Evolutionary conservation across 352 stramenopile species (phyloP).

Genomic region (Pythium graminicola): DNA sequence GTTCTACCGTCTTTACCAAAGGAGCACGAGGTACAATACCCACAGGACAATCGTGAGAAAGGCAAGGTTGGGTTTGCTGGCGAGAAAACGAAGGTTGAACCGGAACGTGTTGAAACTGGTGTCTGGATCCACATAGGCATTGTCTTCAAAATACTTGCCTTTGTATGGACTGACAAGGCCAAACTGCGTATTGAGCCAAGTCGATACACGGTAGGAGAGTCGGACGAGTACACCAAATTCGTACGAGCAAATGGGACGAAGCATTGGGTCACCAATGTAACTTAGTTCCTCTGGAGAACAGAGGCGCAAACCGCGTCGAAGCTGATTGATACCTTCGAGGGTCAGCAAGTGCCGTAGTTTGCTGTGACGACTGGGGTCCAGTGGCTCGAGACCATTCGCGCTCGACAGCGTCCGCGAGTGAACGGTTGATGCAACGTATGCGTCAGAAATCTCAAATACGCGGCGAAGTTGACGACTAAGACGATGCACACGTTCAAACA

Average conservation of each 20-base stretch:
- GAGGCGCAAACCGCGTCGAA: conserved; percentile 60
- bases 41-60: conserved; percentile 51
- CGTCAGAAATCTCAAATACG: conserved; percentile 83
- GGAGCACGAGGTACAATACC: conserved; percentile 60
- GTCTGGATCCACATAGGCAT: conserved; percentile 51
- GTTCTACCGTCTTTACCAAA: conserved; percentile 32
- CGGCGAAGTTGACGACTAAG: conserved; percentile 61
- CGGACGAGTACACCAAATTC: conserved; percentile 74
- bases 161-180: conserved; percentile 64
- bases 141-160: conserved; percentile 66
- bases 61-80: conserved; percentile 78
- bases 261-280: conserved; percentile 81
- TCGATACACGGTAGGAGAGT: conserved; percentile 70
- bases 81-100: conserved; percentile 84
- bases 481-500: conserved; percentile 54
- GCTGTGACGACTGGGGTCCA: conserved; percentile 54
- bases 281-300: conserved; percentile 56
- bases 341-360: conserved; percentile 58
- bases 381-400: conserved; percentile 37
- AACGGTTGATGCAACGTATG: conserved; percentile 73
- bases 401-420: conserved; percentile 39
- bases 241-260: conserved; percentile 77
- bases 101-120: conserved; percentile 39
- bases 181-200: conserved; percentile 64
- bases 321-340: conserved; percentile 48